Evolutionary conservation across 257 asterid genomes (phyloP).

Genomic region (Solanum habrochaites): DNA sequence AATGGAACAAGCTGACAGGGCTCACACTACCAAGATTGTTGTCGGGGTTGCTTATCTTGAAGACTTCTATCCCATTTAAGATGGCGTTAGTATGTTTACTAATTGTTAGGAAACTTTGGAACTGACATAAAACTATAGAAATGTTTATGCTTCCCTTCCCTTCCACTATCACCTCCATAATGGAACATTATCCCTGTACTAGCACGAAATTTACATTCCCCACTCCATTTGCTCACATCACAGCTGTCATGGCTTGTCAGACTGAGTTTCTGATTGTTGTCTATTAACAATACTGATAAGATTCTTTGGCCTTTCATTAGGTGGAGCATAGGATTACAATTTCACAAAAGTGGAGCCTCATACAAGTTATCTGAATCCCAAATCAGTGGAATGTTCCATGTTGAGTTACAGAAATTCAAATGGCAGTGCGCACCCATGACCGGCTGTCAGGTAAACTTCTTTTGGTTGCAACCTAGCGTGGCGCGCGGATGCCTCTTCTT

Average conservation of each 20-base stretch:
- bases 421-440: constrained; percentile 8
- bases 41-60: constrained; percentile 63
- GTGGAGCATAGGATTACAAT: constrained; percentile 10
- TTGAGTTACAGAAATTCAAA: constrained; percentile 4
- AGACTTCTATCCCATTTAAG: constrained; percentile 42
- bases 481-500: not conserved
- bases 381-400: constrained; percentile 45
- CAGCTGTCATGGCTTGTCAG: no score
- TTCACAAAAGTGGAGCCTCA: constrained; percentile 50
- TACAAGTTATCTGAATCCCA: constrained; percentile 56
- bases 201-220: constrained; percentile 17
- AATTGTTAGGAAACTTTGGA: constrained; percentile 10
- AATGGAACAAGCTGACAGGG: not conserved
- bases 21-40: constrained; percentile 38
- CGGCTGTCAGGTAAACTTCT: constrained; percentile 19
- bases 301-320: constrained; percentile 9
- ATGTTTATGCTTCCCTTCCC: constrained; percentile 21
- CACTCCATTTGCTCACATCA: constrained; percentile 24
- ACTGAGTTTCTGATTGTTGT: constrained; percentile 44
- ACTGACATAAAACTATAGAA: constrained; percentile 29
- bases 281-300: constrained; percentile 29
- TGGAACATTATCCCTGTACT: constrained; percentile 44
- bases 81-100: constrained; percentile 7
- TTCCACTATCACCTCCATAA: constrained; percentile 59
- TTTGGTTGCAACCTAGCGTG: constrained; percentile 10